Percentiles rank a stretch among this genome's conserved stretches.
Conservation (phyloP, 257 asterid genomes). For the Hygrophila difformis region DNA sequence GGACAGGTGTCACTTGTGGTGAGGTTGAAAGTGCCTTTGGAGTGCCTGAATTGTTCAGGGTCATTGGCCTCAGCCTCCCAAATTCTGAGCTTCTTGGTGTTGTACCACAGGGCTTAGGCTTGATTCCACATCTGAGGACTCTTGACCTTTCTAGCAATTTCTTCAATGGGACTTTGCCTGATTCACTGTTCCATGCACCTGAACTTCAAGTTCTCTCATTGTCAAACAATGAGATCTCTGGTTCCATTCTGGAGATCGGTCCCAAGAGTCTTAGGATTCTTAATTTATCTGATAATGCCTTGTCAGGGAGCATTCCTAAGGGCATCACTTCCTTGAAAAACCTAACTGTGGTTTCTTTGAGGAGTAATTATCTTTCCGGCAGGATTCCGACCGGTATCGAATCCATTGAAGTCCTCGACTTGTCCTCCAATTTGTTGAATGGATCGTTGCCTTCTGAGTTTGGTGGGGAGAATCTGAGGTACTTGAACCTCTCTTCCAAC, state of each 20-base stretch:
- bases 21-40: conserved; percentile 20
- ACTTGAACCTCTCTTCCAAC: conserved; percentile 75
- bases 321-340: conserved; percentile 27
- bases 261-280: conserved; percentile 28
- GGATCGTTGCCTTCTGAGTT: conserved; percentile 67
- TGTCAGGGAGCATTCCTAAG: conserved; percentile 48
- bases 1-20: conserved; percentile 73
- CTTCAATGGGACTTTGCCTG: conserved; percentile 63
- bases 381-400: conserved; percentile 34
- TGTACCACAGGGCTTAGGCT: conserved; percentile 58
- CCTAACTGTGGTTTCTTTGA: conserved; percentile 46
- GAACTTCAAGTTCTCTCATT: conserved; percentile 45
- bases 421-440: conserved; percentile 55
- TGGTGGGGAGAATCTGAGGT: conserved; percentile 47
- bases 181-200: conserved; percentile 52
- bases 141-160: conserved; percentile 67
- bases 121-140: conserved; percentile 42
- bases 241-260: conserved; percentile 30
- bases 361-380: conserved; percentile 50
- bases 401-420: conserved; percentile 42
- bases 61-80: conserved; percentile 45
- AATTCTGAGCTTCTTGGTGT: conserved; percentile 48
- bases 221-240: conserved; percentile 44
- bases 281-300: conserved; percentile 53
- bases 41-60: conserved; percentile 29